Evolutionary conservation across 768 basidiomycete genomes (phyloP).

Genomic region (Mycena olivaceomarginata): DNA sequence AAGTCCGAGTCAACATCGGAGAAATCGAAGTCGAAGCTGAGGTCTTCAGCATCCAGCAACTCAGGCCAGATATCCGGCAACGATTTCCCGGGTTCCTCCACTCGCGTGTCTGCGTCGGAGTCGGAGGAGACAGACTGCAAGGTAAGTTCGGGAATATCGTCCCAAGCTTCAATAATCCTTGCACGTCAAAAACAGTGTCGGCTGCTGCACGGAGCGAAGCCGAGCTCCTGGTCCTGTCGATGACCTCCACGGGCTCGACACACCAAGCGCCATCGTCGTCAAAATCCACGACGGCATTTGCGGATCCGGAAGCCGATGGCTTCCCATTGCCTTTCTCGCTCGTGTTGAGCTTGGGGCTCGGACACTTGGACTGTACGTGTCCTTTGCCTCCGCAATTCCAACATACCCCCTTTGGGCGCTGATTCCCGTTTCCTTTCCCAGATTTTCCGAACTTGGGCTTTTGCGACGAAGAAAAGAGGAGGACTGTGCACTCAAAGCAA

Average conservation of each 20-base stretch:
- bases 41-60: too few species aligned
- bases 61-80: too few species aligned
- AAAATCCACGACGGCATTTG: constrained; percentile 33
- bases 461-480: constrained; percentile 3
- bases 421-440: constrained; percentile 7
- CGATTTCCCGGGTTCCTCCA: too few species aligned
- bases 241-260: constrained; percentile 18
- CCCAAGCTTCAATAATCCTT: constrained; percentile 15
- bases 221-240: constrained; percentile 17
- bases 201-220: constrained; percentile 9
- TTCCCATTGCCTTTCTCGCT: constrained; percentile 34
- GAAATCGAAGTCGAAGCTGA: too few species aligned
- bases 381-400: too few species aligned
- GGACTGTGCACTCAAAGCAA: constrained; percentile 10
- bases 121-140: constrained; percentile 20
- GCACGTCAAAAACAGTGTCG: background rate
- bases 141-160: constrained; percentile 2
- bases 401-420: background rate
- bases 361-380: constrained; percentile 43
- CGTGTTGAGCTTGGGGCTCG: constrained; percentile 38
- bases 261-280: constrained; percentile 40
- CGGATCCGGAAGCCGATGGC: constrained; percentile 25
- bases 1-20: too few species aligned
- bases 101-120: background rate
- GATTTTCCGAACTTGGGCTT: background rate